These are phyloP conservation scores for Debaryomyces psychrophilus DNA, from an alignment of 1,139 yeast species.

Conservation along the genomic window DNA sequence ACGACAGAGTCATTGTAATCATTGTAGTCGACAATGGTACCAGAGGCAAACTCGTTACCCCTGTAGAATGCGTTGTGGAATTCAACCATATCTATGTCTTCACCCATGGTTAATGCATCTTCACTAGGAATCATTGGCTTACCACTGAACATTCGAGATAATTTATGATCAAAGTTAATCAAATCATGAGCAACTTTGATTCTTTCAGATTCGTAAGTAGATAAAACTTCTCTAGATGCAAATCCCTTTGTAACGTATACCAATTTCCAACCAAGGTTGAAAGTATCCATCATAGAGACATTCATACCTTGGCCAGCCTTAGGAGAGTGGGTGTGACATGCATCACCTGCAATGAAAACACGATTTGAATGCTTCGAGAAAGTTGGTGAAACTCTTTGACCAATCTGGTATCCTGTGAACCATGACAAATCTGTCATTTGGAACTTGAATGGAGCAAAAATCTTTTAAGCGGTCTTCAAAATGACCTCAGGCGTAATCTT, in stretches of 20 bases:
- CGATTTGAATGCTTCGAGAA: constrained; percentile 23
- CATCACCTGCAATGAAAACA: constrained; percentile 41
- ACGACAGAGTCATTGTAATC: constrained; percentile 28
- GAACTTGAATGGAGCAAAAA: constrained; percentile 32
- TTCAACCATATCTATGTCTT: constrained; percentile 32
- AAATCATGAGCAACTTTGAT: constrained; percentile 34
- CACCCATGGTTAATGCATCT: constrained; percentile 12
- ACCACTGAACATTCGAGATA: constrained; percentile 34
- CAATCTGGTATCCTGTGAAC: constrained; percentile 42
- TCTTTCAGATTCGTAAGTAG: constrained; percentile 35
- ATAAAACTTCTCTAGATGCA: constrained; percentile 24
- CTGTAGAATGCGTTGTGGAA: constrained; percentile 29
- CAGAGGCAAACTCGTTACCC: constrained; percentile 37
- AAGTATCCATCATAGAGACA: constrained; percentile 28
- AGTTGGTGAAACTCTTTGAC: constrained; percentile 35
- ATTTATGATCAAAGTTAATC: constrained; percentile 35
- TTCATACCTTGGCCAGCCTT: constrained; percentile 47
- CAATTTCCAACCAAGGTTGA: constrained; percentile 40
- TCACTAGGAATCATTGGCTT: constrained; percentile 25
- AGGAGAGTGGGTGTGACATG: constrained; percentile 44
- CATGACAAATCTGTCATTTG: constrained; percentile 31
- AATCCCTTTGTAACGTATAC: constrained; percentile 31
- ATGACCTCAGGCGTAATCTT: constrained; percentile 31
- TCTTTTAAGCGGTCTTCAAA: constrained; percentile 30
- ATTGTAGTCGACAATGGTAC: constrained; percentile 32